Evolutionary conservation across 371 early-diverging fungal genomes (phyloP).

Genomic region (Mucor ambiguus): DNA sequence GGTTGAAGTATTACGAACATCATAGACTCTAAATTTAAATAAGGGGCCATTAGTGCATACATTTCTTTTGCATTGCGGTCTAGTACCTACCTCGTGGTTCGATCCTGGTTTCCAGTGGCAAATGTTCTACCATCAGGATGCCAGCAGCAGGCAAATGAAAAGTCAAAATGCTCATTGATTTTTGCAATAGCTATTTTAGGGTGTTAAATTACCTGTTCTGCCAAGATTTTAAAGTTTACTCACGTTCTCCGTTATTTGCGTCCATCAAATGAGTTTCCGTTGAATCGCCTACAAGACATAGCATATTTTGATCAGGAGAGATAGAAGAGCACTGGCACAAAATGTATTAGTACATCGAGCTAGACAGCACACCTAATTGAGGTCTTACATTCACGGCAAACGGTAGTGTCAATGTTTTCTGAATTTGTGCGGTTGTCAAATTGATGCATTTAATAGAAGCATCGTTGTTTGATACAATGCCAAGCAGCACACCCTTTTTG

Average conservation of each 20-base stretch:
- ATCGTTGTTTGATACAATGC: constrained; percentile 67
- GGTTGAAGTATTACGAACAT: constrained; percentile 64
- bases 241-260: constrained; percentile 57
- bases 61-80: background rate
- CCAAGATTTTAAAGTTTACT: background rate
- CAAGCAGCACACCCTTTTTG: constrained; percentile 32
- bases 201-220: background rate
- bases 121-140: constrained; percentile 72
- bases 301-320: constrained; percentile 63
- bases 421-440: constrained; percentile 39
- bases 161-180: constrained; percentile 57
- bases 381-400: constrained; percentile 73
- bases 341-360: background rate
- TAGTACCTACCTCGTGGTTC: constrained; percentile 38
- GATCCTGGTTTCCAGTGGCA: constrained; percentile 87
- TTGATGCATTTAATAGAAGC: constrained; percentile 55
- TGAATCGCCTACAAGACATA: constrained; percentile 80
- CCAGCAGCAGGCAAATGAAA: constrained; percentile 84
- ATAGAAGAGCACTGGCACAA: constrained; percentile 62
- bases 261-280: constrained; percentile 60
- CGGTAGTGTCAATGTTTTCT: constrained; percentile 41
- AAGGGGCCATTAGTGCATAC: background rate
- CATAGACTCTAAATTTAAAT: constrained; percentile 65
- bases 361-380: background rate
- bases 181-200: constrained; percentile 16